Base-by-base conservation (phyloP, 1,139 yeast genomes). In the Suhomyces anneliseae region DNA sequence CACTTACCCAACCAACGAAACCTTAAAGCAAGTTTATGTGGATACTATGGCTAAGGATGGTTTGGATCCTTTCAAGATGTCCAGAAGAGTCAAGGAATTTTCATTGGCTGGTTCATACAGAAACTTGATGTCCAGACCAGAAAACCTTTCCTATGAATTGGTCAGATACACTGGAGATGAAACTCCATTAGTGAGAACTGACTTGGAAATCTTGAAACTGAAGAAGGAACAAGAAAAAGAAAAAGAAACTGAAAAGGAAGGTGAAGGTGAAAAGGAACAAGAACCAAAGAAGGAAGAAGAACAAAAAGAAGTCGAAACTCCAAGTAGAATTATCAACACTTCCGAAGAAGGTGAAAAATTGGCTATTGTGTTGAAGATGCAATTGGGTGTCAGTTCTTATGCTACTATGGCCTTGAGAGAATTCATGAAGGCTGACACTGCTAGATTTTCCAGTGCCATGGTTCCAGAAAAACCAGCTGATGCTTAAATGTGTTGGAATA, bases 391-490 rank as follows among this genome's bases (percentile, higher is more conserved):
- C 7, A 87, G 97, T 40, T 85, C 95, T 6, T 95, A 95, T 66
- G 99, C 99, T 2, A 95, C 99, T 0, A 95, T 95, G 99, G 96
- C 97, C 0, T 71, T 95, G 46, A 79, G 99, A 59, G 99, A 93
- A 63, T 81, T 87, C 46, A 87, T 89, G 95, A 87, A 86, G 64
- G 74, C 83, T 27, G 96, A 89, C 53, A 87, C 95, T 3, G 78
- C 90, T 36, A 81, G 90, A 39, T 65, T 70, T 45, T 61, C 74
- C 37, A 64, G 58, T 4, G 46, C 51, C 11, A 55, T 54, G 54
- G 45, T 46, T 14, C 27, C 10, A 36, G 11, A 12, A 27, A 40
- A 37, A 6, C 24, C 24, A 19, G 24, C 24, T 19, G 24, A 19
- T 4, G 24, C 24, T 19, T 19, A 6, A 19, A 19, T 19, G 24